Evolutionary conservation across 1,284 basidiomycete genomes (phyloP), one percentile per base, ranked within the genome.

Genomic region (Melampsora occidentalis): DNA sequence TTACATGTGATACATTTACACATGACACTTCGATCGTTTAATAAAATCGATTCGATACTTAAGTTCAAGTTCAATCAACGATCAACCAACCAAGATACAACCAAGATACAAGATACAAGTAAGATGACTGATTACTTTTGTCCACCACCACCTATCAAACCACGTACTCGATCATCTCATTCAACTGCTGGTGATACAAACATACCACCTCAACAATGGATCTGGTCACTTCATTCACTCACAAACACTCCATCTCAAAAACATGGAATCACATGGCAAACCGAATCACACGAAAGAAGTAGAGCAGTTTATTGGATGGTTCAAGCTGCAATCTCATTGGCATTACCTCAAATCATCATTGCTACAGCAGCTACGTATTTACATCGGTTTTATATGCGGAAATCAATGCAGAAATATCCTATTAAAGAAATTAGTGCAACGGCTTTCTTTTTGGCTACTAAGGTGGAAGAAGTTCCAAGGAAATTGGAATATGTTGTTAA

Each of bases 381-480:
- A 35, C 80, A 82, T 69, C 77, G 81, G 2, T 82, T 82, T 77
- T 82, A 81, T 79, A 82, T 82, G 81, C 69, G 80, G 14, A 71
- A 78, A 31, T 67, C 77, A 1, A 31, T 81, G 25, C 78, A 80
- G 42, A 49, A 78, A 20, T 81, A 77, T 64, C 73, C 79, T 9
- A 46, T 66, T 14, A 63, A 75, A 18, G 80, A 79, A 78, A 61
- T 53, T 33, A 79, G 78, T 12, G 73, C 78, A 5, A 79, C 80
- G 1, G 79, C 80, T 53, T 61, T 80, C 42, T 82, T 81, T 77
- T 80, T 82, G 71, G 81, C 81, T 2, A 76, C 75, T 59, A 82
- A 82, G 71, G 79, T 80, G 9, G 81, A 81, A 69, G 81, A 82
- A 48, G 73, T 76, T 2, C 77, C 79, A 0, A 49, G 69, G 7